A percentile compares a stretch with the other conserved stretches of the same genome.
Evolutionary conservation across 2,329 filamentous ascomycete genomes (phyloP).

Genomic region (Paradendryphiella salina): DNA sequence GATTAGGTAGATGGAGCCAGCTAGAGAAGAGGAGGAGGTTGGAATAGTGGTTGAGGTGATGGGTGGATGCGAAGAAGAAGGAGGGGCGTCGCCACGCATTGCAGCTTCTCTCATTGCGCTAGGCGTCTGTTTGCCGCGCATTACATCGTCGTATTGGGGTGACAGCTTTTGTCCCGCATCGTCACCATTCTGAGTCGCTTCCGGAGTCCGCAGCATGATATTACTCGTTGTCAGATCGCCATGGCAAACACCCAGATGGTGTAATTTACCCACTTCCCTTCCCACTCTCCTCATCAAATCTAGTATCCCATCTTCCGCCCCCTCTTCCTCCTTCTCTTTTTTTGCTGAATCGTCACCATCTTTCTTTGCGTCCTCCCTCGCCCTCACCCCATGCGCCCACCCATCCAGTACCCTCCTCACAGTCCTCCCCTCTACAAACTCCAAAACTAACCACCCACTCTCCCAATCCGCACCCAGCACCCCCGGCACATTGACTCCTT

Average conservation of each 20-base stretch:
- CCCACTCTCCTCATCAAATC: conserved; percentile 72
- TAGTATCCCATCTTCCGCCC: conserved; percentile 34
- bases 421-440: conserved; percentile 62
- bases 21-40: conserved; percentile 40
- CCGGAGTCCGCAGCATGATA: conserved; percentile 68
- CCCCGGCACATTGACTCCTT: conserved; percentile 79
- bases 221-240: conserved; percentile 98
- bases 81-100: too few relatives aligned
- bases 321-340: conserved; percentile 25
- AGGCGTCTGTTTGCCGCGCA: too few relatives aligned
- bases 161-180: too few relatives aligned
- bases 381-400: conserved; percentile 57
- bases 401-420: conserved; percentile 70
- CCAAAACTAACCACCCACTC: conserved; percentile 60
- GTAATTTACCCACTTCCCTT: conserved; percentile 71
- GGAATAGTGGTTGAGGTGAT: background rate
- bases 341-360: background rate
- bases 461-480: conserved; percentile 72
- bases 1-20: conserved; percentile 84
- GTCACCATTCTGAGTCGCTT: too few relatives aligned
- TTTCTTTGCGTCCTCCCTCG: conserved; percentile 7
- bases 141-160: too few relatives aligned
- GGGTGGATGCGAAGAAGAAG: background rate
- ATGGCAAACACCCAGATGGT: conserved; percentile 84
- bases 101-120: too few relatives aligned